Evolutionary conservation across 1,139 yeast species (phyloP), one percentile per base, ranked within the genome.

Genomic region (Kluyveromyces marxianus): DNA sequence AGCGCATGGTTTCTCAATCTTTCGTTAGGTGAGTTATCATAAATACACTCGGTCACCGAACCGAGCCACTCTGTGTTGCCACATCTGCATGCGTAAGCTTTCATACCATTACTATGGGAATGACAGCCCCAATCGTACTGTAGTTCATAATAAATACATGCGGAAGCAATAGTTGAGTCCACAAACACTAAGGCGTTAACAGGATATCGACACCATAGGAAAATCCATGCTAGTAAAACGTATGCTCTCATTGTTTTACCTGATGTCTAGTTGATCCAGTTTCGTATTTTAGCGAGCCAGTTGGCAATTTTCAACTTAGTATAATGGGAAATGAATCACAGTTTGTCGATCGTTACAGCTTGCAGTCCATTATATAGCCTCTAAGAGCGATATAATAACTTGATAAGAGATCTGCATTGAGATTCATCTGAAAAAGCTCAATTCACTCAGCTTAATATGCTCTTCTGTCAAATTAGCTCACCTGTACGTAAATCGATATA

Each of bases 71-170:
- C 64, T 24, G 59, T 49, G 49, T 69, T 69, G 3, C 54, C 53
- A 50, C 75, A 71, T 14, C 69, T 66, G 45, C 75, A 71, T 25
- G 49, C 51, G 45, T 66, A 65, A n/a, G 63, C 59, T 21, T 48
- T 52, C 50, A 58, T 63, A n/a, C 62, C 61, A 35, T 58, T 62
- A 1, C 63, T 56, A 7, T 61, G 59, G 3, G 66, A 49, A 28
- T 55, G 50, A 50, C 75, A 71, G 1, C 72, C 71, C 73, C 74
- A 71, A 44, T 69, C 68, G 44, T 61, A 64, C 25, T 53, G 54
- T 33, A 59, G 55, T 47, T 67, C 57, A 41, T 69, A 69, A 48
- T 68, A 69, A 7, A 68, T 55, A 51, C 75, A 70, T 25, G 72
- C 62, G 2, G 72, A 60, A 1, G 72, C 72, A 21, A 67, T 47